Conservation (phyloP, 164 flowering plant species). For the Litsea cubeba region DNA sequence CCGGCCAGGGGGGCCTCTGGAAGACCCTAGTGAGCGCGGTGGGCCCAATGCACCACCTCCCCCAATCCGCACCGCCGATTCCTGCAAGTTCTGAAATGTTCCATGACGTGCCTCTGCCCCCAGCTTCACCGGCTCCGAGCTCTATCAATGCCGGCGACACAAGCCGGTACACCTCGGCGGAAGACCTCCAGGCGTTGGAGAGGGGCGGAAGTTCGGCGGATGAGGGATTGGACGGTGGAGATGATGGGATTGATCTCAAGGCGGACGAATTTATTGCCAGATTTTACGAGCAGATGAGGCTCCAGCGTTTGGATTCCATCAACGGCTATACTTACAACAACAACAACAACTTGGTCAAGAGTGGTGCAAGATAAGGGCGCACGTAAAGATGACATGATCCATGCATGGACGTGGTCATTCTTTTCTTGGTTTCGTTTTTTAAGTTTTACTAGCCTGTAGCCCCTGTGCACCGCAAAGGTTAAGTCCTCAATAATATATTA, state of each 20-base stretch:
- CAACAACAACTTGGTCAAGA: slow-evolving; percentile 3
- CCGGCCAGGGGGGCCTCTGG: slow-evolving; percentile 22
- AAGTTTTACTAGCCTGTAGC: too few species aligned
- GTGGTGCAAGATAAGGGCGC: neutral
- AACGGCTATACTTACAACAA: slow-evolving; percentile 5
- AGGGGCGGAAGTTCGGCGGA: slow-evolving; percentile 10
- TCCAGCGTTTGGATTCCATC: slow-evolving; percentile 28
- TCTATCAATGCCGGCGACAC: neutral
- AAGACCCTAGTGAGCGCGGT: slow-evolving; percentile 41
- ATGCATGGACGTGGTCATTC: neutral
- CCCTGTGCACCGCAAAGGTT: too few species aligned
- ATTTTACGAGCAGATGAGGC: slow-evolving; percentile 64
- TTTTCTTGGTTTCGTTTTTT: too few species aligned
- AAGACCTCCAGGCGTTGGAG: slow-evolving; percentile 36
- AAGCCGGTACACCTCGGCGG: slow-evolving; percentile 47
- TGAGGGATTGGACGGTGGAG: slow-evolving; percentile 29
- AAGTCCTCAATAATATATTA: too few species aligned
- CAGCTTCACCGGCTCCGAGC: slow-evolving; percentile 9
- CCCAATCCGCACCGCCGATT: neutral
- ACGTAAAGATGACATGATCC: neutral
- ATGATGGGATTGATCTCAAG: slow-evolving; percentile 54
- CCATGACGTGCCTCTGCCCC: slow-evolving; percentile 19
- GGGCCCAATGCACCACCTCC: slow-evolving; percentile 44
- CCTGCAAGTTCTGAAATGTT: neutral
- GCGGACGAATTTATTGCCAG: slow-evolving; percentile 73